These are phyloP conservation scores for Diversispora epigaea DNA, from an alignment of 192 early-diverging fungal genomes.

Conservation along the genomic window DNA sequence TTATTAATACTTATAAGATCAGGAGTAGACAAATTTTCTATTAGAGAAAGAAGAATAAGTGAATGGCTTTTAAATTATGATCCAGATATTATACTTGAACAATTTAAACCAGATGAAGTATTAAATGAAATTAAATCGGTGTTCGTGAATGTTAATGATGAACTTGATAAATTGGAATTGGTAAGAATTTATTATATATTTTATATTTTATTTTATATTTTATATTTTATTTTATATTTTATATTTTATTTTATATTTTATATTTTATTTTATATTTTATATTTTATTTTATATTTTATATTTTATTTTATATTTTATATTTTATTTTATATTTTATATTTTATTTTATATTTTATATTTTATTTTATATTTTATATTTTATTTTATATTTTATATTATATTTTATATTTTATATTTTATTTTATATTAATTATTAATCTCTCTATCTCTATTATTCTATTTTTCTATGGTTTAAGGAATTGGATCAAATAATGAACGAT, in stretches of 20 bases:
- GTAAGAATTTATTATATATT: constrained; percentile 15
- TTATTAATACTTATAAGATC: constrained; percentile 44
- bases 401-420: too few relatives aligned
- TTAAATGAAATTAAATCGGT: constrained; percentile 30
- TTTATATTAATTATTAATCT: too few relatives aligned
- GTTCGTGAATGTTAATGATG: constrained; percentile 23
- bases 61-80: constrained; percentile 27
- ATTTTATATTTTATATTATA: neutral
- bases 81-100: constrained; percentile 29
- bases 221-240: neutral
- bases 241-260: neutral
- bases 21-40: constrained; percentile 30
- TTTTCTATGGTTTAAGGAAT: too few relatives aligned
- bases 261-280: neutral
- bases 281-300: neutral
- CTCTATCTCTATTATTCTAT: too few relatives aligned
- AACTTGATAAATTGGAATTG: constrained; percentile 36
- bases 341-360: neutral
- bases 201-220: neutral
- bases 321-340: neutral
- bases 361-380: neutral
- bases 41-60: constrained; percentile 30
- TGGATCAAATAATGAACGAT: too few relatives aligned
- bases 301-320: neutral
- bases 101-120: constrained; percentile 23